Percentiles rank a stretch among this genome's conserved stretches.
Conservation (phyloP, 306 rosid genomes). For the Lathyrus tuberosus region DNA sequence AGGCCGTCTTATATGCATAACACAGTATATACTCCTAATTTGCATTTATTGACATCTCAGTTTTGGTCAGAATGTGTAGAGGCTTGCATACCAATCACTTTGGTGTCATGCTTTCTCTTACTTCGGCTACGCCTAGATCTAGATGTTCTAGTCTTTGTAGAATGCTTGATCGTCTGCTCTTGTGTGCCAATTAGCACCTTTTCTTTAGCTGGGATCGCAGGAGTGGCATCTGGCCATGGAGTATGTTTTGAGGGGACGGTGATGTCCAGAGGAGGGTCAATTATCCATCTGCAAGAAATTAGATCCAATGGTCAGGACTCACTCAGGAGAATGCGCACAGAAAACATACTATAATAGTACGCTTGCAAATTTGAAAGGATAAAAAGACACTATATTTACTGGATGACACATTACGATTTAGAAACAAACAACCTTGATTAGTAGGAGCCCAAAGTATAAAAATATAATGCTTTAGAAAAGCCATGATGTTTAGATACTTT, state of each 20-base stretch:
- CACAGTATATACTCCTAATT: slow-evolving; percentile 35
- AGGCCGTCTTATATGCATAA: slow-evolving; percentile 41
- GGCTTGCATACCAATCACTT: slow-evolving; percentile 52
- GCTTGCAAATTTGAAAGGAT: background rate
- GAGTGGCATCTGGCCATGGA: slow-evolving; percentile 90
- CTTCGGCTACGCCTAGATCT: slow-evolving; percentile 63
- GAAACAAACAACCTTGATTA: background rate
- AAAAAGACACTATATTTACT: background rate
- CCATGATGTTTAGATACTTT: background rate
- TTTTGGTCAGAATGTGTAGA: slow-evolving; percentile 56
- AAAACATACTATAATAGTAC: background rate
- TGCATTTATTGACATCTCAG: slow-evolving; percentile 45
- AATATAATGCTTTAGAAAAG: background rate
- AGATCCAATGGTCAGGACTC: slow-evolving; percentile 21
- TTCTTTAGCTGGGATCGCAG: slow-evolving; percentile 59
- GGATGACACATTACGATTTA: background rate
- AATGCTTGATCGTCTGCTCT: slow-evolving; percentile 50
- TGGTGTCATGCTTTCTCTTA: slow-evolving; percentile 71
- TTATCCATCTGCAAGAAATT: slow-evolving; percentile 64
- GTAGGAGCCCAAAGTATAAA: background rate
- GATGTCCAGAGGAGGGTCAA: slow-evolving; percentile 76
- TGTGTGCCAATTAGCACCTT: slow-evolving; percentile 38
- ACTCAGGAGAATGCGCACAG: background rate
- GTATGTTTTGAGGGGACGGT: slow-evolving; percentile 77
- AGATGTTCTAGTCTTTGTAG: slow-evolving; percentile 61